Evolutionary conservation across 2,329 filamentous ascomycete genomes (phyloP).

Genomic region (Mycosphaerelloides madeirae): DNA sequence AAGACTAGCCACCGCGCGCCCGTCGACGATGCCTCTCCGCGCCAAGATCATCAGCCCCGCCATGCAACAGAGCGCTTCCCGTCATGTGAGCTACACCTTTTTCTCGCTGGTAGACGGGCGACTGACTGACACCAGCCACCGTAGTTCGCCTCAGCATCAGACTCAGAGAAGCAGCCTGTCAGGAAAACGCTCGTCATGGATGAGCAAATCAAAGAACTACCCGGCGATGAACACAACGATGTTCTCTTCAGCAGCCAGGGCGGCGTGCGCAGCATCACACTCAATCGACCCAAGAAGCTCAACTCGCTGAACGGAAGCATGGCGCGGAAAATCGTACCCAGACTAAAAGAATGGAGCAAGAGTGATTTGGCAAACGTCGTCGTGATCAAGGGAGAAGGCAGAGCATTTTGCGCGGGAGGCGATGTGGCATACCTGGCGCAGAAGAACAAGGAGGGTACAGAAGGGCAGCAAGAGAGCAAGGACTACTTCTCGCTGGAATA

Average conservation of each 20-base stretch:
- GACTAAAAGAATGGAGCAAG: conserved; percentile 88
- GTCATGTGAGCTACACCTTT: conserved; percentile 14
- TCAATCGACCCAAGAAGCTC: conserved; percentile 87
- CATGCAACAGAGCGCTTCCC: conserved; percentile 17
- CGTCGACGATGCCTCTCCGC: conserved; percentile 67
- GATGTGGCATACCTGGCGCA: conserved; percentile 77
- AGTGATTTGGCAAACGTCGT: conserved; percentile 91
- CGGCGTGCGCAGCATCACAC: conserved; percentile 84
- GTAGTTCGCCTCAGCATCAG: conserved; percentile 27
- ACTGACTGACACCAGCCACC: conserved; percentile 30
- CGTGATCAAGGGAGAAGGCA: conserved; percentile 83
- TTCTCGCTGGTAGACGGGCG: conserved; percentile 7
- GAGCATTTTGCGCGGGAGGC: conserved; percentile 87
- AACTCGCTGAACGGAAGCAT: conserved; percentile 93
- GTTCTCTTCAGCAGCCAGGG: conserved; percentile 87
- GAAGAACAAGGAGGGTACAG: conserved; percentile 62
- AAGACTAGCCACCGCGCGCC: conserved; percentile 38
- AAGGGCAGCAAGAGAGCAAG: conserved; percentile 69
- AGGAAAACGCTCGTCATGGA: too few relatives aligned
- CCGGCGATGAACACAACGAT: conserved; percentile 75
- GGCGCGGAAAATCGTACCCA: conserved; percentile 87
- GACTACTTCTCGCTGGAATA: conserved; percentile 96
- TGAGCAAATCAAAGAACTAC: conserved; percentile 55
- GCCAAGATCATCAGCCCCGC: conserved; percentile 46
- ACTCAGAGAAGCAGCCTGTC: background rate